A percentile compares a stretch with the other conserved stretches of the same genome.
Conservation (phyloP, 495 filamentous ascomycete genomes). For the Evansstolkia leycettana region DNA sequence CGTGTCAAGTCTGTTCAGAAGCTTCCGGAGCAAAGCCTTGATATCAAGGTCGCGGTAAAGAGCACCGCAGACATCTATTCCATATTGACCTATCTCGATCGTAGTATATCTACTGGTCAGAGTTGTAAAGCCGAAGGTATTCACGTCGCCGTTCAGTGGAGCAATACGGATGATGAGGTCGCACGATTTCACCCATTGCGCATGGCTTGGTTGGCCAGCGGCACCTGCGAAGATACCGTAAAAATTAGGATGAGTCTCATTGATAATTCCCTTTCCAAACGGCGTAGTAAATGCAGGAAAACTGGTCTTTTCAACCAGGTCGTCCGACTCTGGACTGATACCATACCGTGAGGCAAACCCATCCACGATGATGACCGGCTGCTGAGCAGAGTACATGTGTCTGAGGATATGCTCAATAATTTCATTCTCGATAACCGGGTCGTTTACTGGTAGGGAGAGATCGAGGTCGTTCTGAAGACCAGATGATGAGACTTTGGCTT, state of each 20-base stretch:
- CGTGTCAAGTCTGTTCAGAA: no score
- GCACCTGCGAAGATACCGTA: slow-evolving; percentile 20
- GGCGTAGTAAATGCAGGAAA: slow-evolving; percentile 23
- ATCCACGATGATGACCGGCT: slow-evolving; percentile 25
- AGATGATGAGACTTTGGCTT: slow-evolving; percentile 12
- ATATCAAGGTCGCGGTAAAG: no score
- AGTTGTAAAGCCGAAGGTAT: slow-evolving; percentile 22
- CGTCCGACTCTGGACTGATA: slow-evolving; percentile 16
- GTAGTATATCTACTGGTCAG: no score
- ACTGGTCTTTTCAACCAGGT: slow-evolving; percentile 13
- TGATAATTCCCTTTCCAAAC: slow-evolving; percentile 25
- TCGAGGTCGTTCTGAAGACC: slow-evolving; percentile 11
- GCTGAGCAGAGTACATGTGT: slow-evolving; percentile 18
- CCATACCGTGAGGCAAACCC: slow-evolving; percentile 16
- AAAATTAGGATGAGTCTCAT: slow-evolving; percentile 22
- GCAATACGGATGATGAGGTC: slow-evolving; percentile 25
- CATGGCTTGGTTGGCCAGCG: slow-evolving; percentile 10
- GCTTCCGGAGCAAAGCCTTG: no score
- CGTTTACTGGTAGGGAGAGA: slow-evolving; percentile 5
- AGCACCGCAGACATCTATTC: no score
- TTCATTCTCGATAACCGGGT: slow-evolving; percentile 6
- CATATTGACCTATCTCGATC: no score
- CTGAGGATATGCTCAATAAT: slow-evolving; percentile 15
- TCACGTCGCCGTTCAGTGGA: slow-evolving; percentile 24
- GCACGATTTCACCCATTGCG: slow-evolving; percentile 17